Evolutionary conservation across 257 asterid genomes (phyloP).

Genomic region (Salvia hispanica): DNA sequence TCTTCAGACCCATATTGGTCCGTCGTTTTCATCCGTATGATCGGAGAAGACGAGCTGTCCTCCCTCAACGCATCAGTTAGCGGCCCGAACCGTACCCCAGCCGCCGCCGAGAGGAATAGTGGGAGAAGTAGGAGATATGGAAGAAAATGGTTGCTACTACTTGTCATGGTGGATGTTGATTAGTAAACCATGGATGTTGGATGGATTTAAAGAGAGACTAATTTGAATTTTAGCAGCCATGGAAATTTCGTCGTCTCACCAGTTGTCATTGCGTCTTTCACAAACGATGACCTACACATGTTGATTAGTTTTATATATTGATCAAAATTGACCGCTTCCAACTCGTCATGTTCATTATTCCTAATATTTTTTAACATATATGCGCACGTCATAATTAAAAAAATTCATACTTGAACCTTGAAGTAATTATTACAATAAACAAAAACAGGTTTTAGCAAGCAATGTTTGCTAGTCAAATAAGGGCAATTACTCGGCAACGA

Average conservation of each 20-base stretch:
- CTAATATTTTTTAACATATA: too few species aligned
- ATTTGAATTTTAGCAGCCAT: conserved; percentile 22
- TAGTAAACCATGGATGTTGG: not conserved
- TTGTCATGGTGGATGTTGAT: not conserved
- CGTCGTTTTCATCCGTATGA: conserved; percentile 13
- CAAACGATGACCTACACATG: not conserved
- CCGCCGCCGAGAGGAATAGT: conserved; percentile 1
- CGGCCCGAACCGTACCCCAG: not conserved
- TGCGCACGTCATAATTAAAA: too few species aligned
- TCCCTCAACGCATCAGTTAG: not conserved
- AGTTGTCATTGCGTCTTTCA: conserved; percentile 8
- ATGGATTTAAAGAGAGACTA: not conserved
- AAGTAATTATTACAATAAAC: too few species aligned
- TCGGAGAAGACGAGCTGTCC: not conserved
- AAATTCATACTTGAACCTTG: too few species aligned
- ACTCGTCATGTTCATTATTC: too few species aligned
- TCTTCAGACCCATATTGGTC: not conserved
- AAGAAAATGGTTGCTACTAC: not conserved
- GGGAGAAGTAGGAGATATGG: not conserved
- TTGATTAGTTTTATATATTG: not conserved
- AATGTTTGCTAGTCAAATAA: too few species aligned
- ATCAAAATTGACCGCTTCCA: not conserved
- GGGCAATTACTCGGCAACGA: too few species aligned
- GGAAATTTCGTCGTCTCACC: conserved; percentile 24
- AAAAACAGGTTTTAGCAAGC: too few species aligned